phyloP scores from a whole-genome alignment of 2,329 filamentous ascomycete genomes.

The Aspergillus calidoustus region DNA sequence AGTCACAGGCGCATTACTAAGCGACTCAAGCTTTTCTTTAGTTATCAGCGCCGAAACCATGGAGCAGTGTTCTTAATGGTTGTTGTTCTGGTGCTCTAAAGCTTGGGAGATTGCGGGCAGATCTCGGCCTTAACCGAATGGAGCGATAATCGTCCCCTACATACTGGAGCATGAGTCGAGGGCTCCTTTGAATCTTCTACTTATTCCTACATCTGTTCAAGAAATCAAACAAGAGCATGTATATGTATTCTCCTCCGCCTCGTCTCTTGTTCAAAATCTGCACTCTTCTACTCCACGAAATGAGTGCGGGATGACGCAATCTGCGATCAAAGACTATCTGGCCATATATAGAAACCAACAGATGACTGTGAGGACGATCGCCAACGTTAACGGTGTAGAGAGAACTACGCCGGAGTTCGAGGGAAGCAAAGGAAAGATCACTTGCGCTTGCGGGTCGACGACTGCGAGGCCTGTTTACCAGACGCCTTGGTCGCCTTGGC shows the following conservation, averaged over 20 bases:
- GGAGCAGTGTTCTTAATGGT: background rate
- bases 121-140: constrained; percentile 19
- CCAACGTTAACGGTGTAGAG: background rate
- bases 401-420: background rate
- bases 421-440: constrained; percentile 15
- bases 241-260: background rate
- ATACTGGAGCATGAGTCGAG: background rate
- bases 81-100: background rate
- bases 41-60: background rate
- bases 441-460: constrained; percentile 42
- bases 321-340: background rate
- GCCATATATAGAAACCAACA: background rate
- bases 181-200: background rate
- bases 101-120: constrained; percentile 13
- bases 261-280: background rate
- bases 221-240: background rate
- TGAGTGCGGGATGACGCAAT: background rate
- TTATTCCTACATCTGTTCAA: background rate
- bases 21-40: background rate
- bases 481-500: constrained; percentile 34
- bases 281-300: background rate
- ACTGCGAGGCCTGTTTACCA: constrained; percentile 32
- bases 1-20: background rate
- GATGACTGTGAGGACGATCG: background rate
- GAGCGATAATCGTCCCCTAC: background rate